A percentile compares a stretch with the other conserved stretches of the same genome.
Conservation (phyloP, 495 filamentous ascomycete species). For the Neurospora intermedia region DNA sequence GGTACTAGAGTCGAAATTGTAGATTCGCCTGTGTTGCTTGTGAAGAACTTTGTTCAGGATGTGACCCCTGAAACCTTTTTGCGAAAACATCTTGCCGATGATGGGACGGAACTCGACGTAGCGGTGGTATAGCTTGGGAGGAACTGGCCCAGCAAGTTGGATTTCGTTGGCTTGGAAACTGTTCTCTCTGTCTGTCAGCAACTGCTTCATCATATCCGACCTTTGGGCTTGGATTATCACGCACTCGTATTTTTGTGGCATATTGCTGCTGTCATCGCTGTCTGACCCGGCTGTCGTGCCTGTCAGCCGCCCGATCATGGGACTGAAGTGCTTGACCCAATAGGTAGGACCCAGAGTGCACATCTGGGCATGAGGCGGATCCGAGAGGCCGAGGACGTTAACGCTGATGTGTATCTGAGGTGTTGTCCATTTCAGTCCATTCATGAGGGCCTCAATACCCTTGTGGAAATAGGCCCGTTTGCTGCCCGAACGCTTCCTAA, state of each 20-base stretch:
- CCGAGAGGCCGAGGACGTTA: conserved; percentile 63
- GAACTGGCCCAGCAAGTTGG: conserved; percentile 75
- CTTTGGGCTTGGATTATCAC: conserved; percentile 15
- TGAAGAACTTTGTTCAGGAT: conserved; percentile 77
- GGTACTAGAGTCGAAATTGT: conserved; percentile 72
- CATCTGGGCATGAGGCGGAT: conserved; percentile 60
- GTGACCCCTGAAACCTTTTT: conserved; percentile 60
- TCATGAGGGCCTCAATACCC: conserved; percentile 44
- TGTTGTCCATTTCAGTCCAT: conserved; percentile 7
- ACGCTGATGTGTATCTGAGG: conserved; percentile 54
- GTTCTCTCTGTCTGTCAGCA: conserved; percentile 4
- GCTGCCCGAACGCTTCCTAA: conserved; percentile 76
- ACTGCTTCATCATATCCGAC: neutral
- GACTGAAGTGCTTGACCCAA: conserved; percentile 79
- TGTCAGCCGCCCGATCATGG: conserved; percentile 73
- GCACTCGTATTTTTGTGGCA: conserved; percentile 61
- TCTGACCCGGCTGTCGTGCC: conserved; percentile 56
- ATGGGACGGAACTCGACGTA: conserved; percentile 90
- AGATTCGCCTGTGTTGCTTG: conserved; percentile 79
- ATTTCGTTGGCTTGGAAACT: conserved; percentile 93
- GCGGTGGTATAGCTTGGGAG: conserved; percentile 67
- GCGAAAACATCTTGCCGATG: conserved; percentile 79
- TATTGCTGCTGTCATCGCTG: conserved; percentile 33
- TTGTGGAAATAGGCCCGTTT: conserved; percentile 72
- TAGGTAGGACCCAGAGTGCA: conserved; percentile 67